These are phyloP conservation scores for Fusarium nurragi DNA, from an alignment of 2,329 filamentous ascomycete species.

Conservation along the genomic window DNA sequence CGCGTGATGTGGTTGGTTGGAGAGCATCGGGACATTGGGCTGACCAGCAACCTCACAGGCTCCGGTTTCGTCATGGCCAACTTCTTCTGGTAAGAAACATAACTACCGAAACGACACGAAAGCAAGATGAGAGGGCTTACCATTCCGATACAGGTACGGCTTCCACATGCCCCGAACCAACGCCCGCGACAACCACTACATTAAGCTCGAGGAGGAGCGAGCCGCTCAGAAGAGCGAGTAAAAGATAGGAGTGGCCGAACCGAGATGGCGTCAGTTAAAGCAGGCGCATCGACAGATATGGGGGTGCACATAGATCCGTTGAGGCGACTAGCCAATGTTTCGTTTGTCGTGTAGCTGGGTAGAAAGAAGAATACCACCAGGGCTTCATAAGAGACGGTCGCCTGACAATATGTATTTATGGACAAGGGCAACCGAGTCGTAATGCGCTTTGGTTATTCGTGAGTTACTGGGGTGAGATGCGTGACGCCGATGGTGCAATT, in stretches of 20 bases:
- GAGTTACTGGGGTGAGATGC: not conserved
- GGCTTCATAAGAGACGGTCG: conserved; percentile 37
- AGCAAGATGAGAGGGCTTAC: conserved; percentile 14
- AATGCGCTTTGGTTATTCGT: conserved; percentile 29
- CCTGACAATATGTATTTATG: conserved; percentile 44
- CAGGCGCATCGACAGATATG: conserved; percentile 8
- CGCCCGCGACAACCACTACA: conserved; percentile 67
- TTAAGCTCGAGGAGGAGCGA: conserved; percentile 66
- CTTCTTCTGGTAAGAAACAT: conserved; percentile 63
- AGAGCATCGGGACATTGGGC: conserved; percentile 37
- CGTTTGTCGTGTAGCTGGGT: conserved; percentile 42
- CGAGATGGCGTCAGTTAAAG: conserved; percentile 3
- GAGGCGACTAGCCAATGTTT: conserved; percentile 33
- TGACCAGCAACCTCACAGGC: conserved; percentile 54
- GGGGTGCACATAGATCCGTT: conserved; percentile 26
- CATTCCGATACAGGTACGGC: conserved; percentile 61
- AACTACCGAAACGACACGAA: not conserved
- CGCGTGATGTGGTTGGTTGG: conserved; percentile 39
- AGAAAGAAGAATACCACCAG: conserved; percentile 41
- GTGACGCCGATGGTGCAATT: conserved; percentile 3
- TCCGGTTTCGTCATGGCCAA: conserved; percentile 65
- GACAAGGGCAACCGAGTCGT: conserved; percentile 42
- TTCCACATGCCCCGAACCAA: conserved; percentile 69
- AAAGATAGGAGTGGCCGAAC: conserved; percentile 10
- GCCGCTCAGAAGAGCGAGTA: conserved; percentile 52